Conservation (phyloP, 2,329 filamentous ascomycete genomes). For the Fusarium acutatum region DNA sequence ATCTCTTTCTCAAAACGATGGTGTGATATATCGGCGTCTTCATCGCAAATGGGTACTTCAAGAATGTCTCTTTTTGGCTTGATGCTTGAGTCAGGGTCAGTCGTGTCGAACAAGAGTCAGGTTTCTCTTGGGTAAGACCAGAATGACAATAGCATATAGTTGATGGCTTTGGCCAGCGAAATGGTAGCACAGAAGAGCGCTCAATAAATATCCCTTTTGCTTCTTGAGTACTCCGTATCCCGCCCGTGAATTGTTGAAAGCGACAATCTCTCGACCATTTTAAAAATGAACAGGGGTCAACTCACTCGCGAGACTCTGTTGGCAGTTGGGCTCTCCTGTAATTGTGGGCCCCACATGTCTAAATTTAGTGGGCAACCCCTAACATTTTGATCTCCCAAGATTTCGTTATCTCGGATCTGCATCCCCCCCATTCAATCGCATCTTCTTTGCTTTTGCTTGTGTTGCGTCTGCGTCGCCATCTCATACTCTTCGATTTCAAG, state of each 20-base stretch:
- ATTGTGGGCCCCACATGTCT: neutral
- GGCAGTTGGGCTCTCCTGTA: neutral
- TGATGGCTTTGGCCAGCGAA: too few relatives aligned
- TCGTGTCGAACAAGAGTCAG: neutral
- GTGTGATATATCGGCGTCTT: neutral
- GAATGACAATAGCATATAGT: neutral
- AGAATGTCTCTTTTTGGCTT: neutral
- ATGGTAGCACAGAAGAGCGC: neutral
- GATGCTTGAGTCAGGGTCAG: neutral
- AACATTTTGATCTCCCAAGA: constrained; percentile 27
- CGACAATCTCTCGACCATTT: neutral
- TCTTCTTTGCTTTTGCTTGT: constrained; percentile 6
- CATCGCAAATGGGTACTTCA: neutral
- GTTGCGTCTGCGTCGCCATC: neutral
- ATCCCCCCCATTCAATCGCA: neutral
- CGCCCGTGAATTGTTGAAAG: neutral
- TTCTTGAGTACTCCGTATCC: too few relatives aligned
- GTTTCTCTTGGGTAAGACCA: neutral
- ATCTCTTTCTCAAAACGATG: neutral
- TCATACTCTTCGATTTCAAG: neutral
- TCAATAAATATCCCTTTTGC: neutral
- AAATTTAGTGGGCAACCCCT: constrained; percentile 14
- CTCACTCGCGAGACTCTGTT: neutral
- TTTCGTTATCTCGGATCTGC: constrained; percentile 24
- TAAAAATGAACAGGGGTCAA: neutral